These are phyloP conservation scores for Cunninghamia lanceolata DNA, from an alignment of 75 land plant species.

Conservation along the genomic window DNA sequence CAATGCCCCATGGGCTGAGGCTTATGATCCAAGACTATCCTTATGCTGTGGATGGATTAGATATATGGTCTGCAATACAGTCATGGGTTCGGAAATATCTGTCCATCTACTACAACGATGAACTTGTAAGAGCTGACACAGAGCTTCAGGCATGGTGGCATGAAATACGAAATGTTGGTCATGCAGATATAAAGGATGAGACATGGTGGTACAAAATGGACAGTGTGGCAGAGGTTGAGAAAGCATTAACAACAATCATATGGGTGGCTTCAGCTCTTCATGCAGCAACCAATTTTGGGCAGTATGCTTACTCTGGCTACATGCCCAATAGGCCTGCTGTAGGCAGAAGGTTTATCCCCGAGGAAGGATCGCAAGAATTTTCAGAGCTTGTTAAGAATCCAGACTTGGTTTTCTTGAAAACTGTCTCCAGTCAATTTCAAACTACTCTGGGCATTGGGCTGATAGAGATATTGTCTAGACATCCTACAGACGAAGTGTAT, in stretches of 20 bases:
- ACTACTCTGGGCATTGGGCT: conserved; percentile 39
- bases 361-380: conserved; percentile 22
- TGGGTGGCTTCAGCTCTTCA: conserved; percentile 62
- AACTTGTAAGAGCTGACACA: conserved; percentile 9
- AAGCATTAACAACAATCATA: conserved; percentile 40
- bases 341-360: conserved; percentile 13
- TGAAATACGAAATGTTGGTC: conserved; percentile 26
- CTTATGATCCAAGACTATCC: conserved; percentile 40
- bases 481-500: conserved; percentile 51
- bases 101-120: conserved; percentile 23
- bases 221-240: conserved; percentile 29
- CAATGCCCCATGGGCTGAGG: conserved; percentile 12
- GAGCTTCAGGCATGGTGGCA: conserved; percentile 40
- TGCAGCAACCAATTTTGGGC: conserved; percentile 52
- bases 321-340: conserved; percentile 41
- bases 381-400: conserved; percentile 23
- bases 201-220: conserved; percentile 24
- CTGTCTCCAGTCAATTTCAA: conserved; percentile 19
- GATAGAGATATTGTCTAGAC: conserved; percentile 26
- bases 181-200: conserved; percentile 33
- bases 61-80: conserved; percentile 29
- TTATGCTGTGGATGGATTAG: conserved; percentile 41
- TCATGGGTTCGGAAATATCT: conserved; percentile 30
- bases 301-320: conserved; percentile 40
- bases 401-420: conserved; percentile 14